Evolutionary conservation across 139 green algal species (phyloP), one percentile per base, ranked within the genome.

Genomic region (Trebouxia sp.): DNA sequence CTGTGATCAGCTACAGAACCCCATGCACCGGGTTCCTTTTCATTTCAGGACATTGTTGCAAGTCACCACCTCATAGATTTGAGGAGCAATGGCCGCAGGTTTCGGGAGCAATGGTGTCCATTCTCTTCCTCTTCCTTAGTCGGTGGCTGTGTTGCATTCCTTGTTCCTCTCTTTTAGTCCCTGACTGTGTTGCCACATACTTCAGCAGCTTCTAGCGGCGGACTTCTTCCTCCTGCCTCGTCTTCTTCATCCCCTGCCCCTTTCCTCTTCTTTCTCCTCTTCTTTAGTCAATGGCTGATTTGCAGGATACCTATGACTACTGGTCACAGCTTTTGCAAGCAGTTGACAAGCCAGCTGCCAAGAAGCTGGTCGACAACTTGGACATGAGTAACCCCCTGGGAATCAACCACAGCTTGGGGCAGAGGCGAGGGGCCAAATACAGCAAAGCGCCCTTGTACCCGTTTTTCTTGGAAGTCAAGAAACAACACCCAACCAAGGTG

Each of bases 401-500:
- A 17, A 28, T 83, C 48, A 53, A 65, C 1, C 41, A 45, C 51
- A 72, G 62, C 32, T 28, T 72, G 47, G 42, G 20, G 26, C 38
- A 45, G 10, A 53, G 42, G 26, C 30, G 42, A 26, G 41, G 43
- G 5, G 65, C 30, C 45, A 35, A 41, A 1, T 39, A 51, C 15
- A 35, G 48, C 28, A 77, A 77, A 30, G 67, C 69, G 3, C 53
- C 82, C 11, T 47, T 87, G 35, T 80, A 85, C 30, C 30, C 56
- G 24, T 88, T 75, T 76, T 85, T 83, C 35, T 4, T 56, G 5
- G 47, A 80, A 42, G 35, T 80, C 28, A 87, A 92, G 69, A 38
- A 74, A 35, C 43, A 85, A 50, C 78, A 91, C 78, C 87, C 89
- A 9, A 86, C 76, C 32, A 87, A 87, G 4, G 80, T 91, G 17